phyloP scores from a whole-genome alignment of 192 early-diverging fungal genomes.

The Oehlia diaphana region DNA sequence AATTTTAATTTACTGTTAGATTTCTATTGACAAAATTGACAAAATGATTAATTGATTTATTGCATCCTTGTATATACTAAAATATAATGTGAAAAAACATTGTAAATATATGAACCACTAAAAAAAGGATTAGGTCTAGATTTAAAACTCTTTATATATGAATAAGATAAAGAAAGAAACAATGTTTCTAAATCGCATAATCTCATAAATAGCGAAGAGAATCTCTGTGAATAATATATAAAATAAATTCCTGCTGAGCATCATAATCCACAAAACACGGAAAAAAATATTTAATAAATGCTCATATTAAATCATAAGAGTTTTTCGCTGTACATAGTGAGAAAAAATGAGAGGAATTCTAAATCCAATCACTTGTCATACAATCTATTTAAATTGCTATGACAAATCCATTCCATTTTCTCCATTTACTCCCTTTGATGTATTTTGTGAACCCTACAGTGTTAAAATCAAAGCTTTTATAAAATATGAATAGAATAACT shows the following conservation, averaged over 20 bases:
- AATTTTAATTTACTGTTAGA: no score
- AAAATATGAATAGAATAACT: neutral
- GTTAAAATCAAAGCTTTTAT: neutral
- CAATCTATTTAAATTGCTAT: neutral
- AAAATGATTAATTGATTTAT: neutral
- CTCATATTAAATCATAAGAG: neutral
- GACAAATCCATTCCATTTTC: constrained; percentile 18
- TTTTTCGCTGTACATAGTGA: neutral
- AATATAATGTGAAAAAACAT: neutral
- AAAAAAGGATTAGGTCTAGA: neutral
- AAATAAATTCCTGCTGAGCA: neutral
- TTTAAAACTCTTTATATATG: neutral
- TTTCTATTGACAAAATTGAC: no score
- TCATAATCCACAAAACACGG: neutral
- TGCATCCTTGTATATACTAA: neutral
- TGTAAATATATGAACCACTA: neutral
- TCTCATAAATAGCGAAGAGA: neutral
- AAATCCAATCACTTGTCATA: neutral
- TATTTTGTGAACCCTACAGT: neutral
- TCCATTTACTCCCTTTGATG: neutral
- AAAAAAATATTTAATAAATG: neutral
- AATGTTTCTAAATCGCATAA: neutral
- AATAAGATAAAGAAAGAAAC: neutral
- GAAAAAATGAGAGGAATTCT: neutral
- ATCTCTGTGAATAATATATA: neutral